Base-by-base conservation (phyloP, 768 basidiomycete genomes). In the Daedaleopsis nitida region DNA sequence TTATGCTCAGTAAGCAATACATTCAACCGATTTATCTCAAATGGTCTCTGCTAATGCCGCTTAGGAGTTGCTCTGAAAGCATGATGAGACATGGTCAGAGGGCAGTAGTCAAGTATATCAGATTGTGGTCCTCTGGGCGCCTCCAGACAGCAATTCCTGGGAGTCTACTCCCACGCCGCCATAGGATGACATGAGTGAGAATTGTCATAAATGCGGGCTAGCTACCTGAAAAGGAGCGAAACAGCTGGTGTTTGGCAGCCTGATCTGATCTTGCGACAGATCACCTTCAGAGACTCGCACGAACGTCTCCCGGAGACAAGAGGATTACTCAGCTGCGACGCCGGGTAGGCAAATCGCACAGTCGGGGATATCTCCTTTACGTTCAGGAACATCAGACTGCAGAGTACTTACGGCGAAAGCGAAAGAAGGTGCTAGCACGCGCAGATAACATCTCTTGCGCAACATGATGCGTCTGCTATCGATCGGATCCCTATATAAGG, bases 381-480 rank as follows among this genome's bases (percentile, higher is more conserved):
- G n/a, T 5, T 9, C 3, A 49, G 13, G 21, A 21, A 49, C 23
- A 49, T 49, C 47, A 48, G 23, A 17, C 12, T 6, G 6, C 12
- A 19, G 44, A n/a, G 6, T 21, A 7, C 47, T n/a, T 4, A n/a
- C n/a, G n/a, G n/a, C n/a, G n/a, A n/a, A n/a, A n/a, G n/a, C n/a
- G n/a, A n/a, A 12, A 24, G 19, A 11, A 21, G 21, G 6, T 23
- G 19, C 23, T 10, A 52, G 17, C 21, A 6, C 32, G 32, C 32
- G 5, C 48, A 21, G 53, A 48, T 59, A 59, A 48, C 58, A 34
- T 42, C 58, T 35, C 13, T 7, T 35, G 17, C 9, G 19, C 35
- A 24, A 23, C 23, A 53, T 53, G 52, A 55, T 56, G 47, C 42
- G 59, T 24, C 37, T 52, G 37, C 44, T 49, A 61, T 61, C 55